These are phyloP conservation scores for Acanthamoeba royreba DNA, from an alignment of 208 protist species.

Conservation along the genomic window DNA sequence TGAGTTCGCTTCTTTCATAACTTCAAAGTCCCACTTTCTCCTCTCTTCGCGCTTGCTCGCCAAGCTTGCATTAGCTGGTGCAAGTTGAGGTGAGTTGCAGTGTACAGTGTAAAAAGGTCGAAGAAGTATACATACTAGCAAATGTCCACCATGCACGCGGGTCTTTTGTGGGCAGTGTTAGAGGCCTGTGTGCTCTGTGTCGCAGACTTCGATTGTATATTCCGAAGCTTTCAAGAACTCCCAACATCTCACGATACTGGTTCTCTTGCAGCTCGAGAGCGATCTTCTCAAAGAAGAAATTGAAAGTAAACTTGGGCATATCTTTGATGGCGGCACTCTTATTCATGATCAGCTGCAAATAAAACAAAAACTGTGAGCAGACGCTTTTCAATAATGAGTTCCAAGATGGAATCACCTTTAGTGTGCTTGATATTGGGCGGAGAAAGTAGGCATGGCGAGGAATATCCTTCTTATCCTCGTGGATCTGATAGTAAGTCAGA, in stretches of 20 bases:
- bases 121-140: neutral
- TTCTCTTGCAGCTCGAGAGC: slow-evolving; percentile 18
- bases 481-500: too few relatives aligned
- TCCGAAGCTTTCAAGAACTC: neutral
- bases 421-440: neutral
- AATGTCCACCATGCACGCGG: slow-evolving; percentile 32
- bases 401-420: too few relatives aligned
- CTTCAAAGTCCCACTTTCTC: neutral
- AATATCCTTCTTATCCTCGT: neutral
- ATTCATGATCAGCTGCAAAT: slow-evolving; percentile 25
- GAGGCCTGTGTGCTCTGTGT: neutral
- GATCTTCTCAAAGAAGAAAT: slow-evolving; percentile 11
- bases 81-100: too few relatives aligned
- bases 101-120: too few relatives aligned
- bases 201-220: neutral
- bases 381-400: too few relatives aligned
- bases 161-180: neutral
- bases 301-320: slow-evolving; percentile 25
- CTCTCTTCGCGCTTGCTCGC: neutral
- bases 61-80: slow-evolving; percentile 1
- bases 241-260: slow-evolving; percentile 24
- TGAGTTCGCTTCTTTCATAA: neutral
- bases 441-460: slow-evolving; percentile 6
- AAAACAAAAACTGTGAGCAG: too few relatives aligned
- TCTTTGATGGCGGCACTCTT: neutral